These are phyloP conservation scores for Syzygium oleosum DNA, from an alignment of 345 rosid genomes.

Conservation along the genomic window DNA sequence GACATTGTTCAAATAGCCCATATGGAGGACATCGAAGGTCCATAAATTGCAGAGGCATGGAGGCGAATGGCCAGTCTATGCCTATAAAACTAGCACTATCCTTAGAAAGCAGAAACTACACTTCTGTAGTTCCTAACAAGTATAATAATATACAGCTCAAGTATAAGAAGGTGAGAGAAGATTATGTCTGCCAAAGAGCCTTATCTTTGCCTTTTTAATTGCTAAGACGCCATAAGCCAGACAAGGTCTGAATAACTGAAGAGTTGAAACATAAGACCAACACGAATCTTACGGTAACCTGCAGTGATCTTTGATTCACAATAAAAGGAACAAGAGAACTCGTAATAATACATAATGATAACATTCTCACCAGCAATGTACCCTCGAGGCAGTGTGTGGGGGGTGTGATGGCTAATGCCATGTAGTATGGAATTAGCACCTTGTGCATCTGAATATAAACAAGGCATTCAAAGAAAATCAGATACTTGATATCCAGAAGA, in stretches of 20 bases:
- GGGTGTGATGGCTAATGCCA: slow-evolving; percentile 33
- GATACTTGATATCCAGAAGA: background rate
- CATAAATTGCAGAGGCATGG: background rate
- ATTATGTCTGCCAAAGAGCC: background rate
- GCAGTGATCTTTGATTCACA: background rate
- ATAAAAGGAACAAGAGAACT: background rate
- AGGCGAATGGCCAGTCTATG: background rate
- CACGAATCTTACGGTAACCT: background rate
- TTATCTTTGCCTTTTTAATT: background rate
- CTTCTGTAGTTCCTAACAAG: background rate
- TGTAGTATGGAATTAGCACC: slow-evolving; percentile 26
- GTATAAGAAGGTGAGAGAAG: background rate
- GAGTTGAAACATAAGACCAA: background rate
- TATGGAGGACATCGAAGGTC: background rate
- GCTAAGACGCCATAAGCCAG: background rate
- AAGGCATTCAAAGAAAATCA: background rate
- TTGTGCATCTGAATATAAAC: slow-evolving; percentile 41
- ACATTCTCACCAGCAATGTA: slow-evolving; percentile 32
- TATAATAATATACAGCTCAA: background rate
- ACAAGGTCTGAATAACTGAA: background rate
- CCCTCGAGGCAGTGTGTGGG: slow-evolving; percentile 45
- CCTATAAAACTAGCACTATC: background rate
- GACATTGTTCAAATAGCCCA: background rate
- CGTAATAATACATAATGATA: background rate
- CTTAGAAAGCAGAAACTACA: background rate